Conservation (phyloP, 2,329 filamentous ascomycete species). For the Ascochyta pisi region DNA sequence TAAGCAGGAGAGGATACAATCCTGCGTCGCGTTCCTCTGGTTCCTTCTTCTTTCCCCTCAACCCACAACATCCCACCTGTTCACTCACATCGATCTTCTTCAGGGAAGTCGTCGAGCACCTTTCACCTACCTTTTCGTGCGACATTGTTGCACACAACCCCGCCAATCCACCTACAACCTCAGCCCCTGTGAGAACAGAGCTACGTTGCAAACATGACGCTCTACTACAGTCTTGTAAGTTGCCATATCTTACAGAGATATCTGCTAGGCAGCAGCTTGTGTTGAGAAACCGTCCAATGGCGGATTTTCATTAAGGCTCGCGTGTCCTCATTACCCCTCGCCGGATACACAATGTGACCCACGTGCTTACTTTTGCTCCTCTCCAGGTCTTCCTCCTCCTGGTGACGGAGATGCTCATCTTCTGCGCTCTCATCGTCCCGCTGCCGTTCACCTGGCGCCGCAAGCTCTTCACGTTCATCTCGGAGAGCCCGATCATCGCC, state of each 20-base stretch:
- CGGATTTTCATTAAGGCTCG: conserved; percentile 7
- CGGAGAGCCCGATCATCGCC: conserved; percentile 81
- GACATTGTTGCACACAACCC: conserved; percentile 33
- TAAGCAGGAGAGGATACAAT: conserved; percentile 35
- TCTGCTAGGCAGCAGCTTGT: neutral
- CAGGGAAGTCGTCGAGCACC: conserved; percentile 3
- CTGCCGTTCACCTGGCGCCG: conserved; percentile 86
- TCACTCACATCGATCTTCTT: conserved; percentile 12
- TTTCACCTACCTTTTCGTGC: conserved; percentile 9
- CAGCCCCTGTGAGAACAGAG: conserved; percentile 27
- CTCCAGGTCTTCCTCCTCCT: conserved; percentile 80
- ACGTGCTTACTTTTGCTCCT: conserved; percentile 37
- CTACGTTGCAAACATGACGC: conserved; percentile 65
- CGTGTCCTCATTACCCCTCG: conserved; percentile 6
- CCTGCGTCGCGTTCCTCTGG: conserved; percentile 27
- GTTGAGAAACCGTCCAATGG: conserved; percentile 15
- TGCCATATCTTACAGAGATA: neutral
- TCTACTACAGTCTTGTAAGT: conserved; percentile 72
- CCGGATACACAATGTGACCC: conserved; percentile 17
- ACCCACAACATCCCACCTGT: conserved; percentile 13
- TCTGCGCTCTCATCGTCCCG: conserved; percentile 81
- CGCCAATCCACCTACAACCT: conserved; percentile 6
- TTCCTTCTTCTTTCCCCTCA: conserved; percentile 22
- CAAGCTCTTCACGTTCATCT: conserved; percentile 95
- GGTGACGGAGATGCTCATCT: conserved; percentile 82